phyloP scores from a whole-genome alignment of 805 yeast species.

The Sugiyamaella americana region DNA sequence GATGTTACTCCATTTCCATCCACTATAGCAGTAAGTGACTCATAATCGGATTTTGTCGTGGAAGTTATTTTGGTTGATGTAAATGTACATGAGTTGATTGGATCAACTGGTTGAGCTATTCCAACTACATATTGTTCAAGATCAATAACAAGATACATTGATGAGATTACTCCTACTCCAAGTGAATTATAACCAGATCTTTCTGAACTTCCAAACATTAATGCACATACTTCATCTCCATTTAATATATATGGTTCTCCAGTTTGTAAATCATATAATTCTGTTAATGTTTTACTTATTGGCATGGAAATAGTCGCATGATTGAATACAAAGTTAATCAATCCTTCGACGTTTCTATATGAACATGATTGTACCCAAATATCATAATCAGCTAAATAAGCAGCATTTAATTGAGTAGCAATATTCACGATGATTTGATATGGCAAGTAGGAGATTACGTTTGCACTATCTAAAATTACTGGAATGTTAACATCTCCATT shows the following conservation, averaged over 20 bases:
- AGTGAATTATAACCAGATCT: constrained; percentile 18
- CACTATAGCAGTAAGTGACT: background rate
- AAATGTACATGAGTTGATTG: background rate
- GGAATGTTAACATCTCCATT: constrained; percentile 10
- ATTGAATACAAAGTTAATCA: constrained; percentile 17
- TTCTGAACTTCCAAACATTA: constrained; percentile 18
- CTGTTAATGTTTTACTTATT: constrained; percentile 15
- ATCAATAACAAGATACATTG: constrained; percentile 22
- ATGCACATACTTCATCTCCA: constrained; percentile 20
- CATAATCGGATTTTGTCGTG: background rate
- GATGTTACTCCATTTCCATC: background rate
- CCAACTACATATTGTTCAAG: constrained; percentile 18
- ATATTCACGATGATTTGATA: constrained; percentile 18
- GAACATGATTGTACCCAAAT: constrained; percentile 24
- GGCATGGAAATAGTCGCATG: constrained; percentile 19
- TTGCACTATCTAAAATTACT: constrained; percentile 20
- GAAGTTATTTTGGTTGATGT: background rate
- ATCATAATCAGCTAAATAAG: constrained; percentile 14
- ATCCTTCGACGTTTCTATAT: constrained; percentile 17
- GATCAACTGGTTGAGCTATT: constrained; percentile 16
- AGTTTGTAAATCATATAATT: constrained; percentile 11
- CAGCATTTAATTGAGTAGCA: constrained; percentile 24
- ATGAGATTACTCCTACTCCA: constrained; percentile 18
- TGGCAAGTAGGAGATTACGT: constrained; percentile 21
- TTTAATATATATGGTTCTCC: constrained; percentile 15